Conservation (phyloP, 1,139 yeast species). For the Suhomyces terraborum region DNA sequence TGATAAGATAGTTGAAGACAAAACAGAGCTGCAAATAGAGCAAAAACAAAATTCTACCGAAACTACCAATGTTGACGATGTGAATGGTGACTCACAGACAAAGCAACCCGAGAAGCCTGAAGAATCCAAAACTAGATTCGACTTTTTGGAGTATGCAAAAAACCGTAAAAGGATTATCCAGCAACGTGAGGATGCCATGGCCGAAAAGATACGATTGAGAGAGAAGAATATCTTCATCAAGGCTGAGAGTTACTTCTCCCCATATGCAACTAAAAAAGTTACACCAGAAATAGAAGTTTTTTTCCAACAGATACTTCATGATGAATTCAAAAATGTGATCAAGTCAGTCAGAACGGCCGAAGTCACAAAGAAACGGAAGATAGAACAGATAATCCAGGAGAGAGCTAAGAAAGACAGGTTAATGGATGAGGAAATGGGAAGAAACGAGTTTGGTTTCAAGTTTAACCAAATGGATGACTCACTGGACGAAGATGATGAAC, state of each 20-base stretch:
- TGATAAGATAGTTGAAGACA: background rate
- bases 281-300: conserved; percentile 29
- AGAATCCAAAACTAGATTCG: conserved; percentile 33
- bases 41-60: background rate
- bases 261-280: conserved; percentile 33
- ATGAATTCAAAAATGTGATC: conserved; percentile 40
- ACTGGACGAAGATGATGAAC: conserved; percentile 25
- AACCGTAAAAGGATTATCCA: conserved; percentile 32
- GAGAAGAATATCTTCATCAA: conserved; percentile 43
- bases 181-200: conserved; percentile 23
- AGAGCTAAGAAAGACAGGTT: conserved; percentile 26
- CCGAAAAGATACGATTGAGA: conserved; percentile 25
- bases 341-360: conserved; percentile 41
- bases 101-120: background rate
- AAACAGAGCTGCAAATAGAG: background rate
- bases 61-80: background rate
- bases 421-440: conserved; percentile 21
- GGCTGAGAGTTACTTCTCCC: conserved; percentile 47
- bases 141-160: conserved; percentile 57
- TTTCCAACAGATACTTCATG: conserved; percentile 31
- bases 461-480: conserved; percentile 28
- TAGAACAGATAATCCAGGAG: conserved; percentile 26
- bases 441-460: conserved; percentile 35
- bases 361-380: conserved; percentile 21
- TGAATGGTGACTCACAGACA: background rate